Evolutionary conservation across 2,329 filamentous ascomycete genomes (phyloP), one percentile per base, ranked within the genome.

Genomic region (Diaporthe vexans): DNA sequence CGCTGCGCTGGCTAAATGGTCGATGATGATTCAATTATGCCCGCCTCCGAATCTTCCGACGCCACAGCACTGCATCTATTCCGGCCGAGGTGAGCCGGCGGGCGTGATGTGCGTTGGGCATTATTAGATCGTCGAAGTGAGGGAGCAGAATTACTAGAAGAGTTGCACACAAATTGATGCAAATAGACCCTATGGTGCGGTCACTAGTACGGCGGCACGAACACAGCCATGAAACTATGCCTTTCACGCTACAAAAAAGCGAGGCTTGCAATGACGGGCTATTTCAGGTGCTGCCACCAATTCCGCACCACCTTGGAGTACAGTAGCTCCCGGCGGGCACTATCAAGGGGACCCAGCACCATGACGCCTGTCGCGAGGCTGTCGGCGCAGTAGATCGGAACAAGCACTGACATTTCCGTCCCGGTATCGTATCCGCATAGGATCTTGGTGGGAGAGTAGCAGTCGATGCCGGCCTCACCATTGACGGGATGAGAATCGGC

Each of bases 311-410:
- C 15, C 48, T 21, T 68, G 63, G 33, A 54, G 19, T 54, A 68
- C 63, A 68, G 63, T 68, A 68, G 63, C 63, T 54, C 63, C 63
- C 63, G 63, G 33, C 63, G 63, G 63, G 48, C 63, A 15, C 63
- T 54, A 68, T 35, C 29, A 29, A 68, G 63, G 33, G 63, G 19
- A 21, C 33, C 63, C 46, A 54, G 48, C 63, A 48, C 48, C 33
- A 68, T 40, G 63, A 68, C 46, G 46, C 63, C 63, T 40, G 63
- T 68, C 63, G 48, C 48, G 48, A 54, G 63, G 48, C 63, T 68
- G 63, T 35, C 33, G 33, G 33, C 21, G 63, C 63, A 68, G 33
- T 40, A 29, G 48, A 54, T 68, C 63, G 33, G 63, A 54, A 40
- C 48, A 40, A 54, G 63, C 63, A 35, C 48, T 54, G 48, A 19